Conservation (phyloP, 495 filamentous ascomycete species). For the Lophium mytilinum region DNA sequence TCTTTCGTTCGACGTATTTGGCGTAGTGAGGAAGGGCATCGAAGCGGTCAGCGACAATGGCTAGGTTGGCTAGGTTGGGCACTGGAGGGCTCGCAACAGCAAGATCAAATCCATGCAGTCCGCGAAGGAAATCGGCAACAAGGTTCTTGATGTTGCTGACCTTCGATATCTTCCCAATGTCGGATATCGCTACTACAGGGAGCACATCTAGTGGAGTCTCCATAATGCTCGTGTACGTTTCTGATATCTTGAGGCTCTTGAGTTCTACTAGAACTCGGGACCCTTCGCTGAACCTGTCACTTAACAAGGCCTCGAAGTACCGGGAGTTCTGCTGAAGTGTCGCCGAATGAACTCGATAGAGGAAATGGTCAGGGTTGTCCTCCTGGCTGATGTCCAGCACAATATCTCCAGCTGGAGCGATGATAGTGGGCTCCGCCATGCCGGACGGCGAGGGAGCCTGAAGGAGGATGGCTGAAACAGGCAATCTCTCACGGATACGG, state of each 20-base stretch:
- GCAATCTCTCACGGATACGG: constrained; percentile 18
- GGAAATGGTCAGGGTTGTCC: constrained; percentile 16
- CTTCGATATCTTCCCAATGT: constrained; percentile 51
- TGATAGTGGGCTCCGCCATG: constrained; percentile 12
- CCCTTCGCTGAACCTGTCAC: constrained; percentile 44
- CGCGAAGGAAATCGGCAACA: constrained; percentile 48
- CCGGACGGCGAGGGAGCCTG: background rate
- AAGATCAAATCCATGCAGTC: constrained; percentile 45
- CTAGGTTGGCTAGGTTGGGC: constrained; percentile 50
- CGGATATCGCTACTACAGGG: constrained; percentile 46
- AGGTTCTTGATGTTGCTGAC: constrained; percentile 41
- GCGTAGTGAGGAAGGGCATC: constrained; percentile 43
- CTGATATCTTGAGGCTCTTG: constrained; percentile 37
- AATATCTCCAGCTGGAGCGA: constrained; percentile 47
- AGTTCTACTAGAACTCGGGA: constrained; percentile 38
- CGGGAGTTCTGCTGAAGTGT: constrained; percentile 42
- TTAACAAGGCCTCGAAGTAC: constrained; percentile 52
- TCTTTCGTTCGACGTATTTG: constrained; percentile 38
- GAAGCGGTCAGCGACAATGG: constrained; percentile 60
- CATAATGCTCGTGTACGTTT: constrained; percentile 28
- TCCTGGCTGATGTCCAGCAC: constrained; percentile 41
- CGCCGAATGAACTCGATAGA: constrained; percentile 34
- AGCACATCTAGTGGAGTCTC: constrained; percentile 42
- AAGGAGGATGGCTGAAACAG: background rate
- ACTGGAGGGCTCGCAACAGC: constrained; percentile 33